These are phyloP conservation scores for Calcarisporium arbuscula DNA, from an alignment of 2,329 filamentous ascomycete species.

Conservation along the genomic window DNA sequence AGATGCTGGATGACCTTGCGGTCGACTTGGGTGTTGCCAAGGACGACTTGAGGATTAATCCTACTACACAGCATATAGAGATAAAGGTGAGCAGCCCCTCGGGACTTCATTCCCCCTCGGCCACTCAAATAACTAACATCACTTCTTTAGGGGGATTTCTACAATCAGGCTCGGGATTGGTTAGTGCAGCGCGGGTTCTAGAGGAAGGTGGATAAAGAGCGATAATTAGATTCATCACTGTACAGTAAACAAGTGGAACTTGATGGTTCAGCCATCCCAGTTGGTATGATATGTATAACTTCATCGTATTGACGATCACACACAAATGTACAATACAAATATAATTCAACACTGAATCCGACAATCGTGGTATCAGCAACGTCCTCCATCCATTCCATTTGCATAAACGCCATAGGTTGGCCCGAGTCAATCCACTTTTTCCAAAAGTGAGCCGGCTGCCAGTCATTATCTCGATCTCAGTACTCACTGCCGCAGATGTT, in stretches of 20 bases:
- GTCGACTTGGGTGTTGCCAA: slow-evolving; percentile 49
- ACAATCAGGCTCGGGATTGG: slow-evolving; percentile 23
- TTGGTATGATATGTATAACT: slow-evolving; percentile 7
- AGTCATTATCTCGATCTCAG: too few relatives aligned
- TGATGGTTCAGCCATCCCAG: neutral
- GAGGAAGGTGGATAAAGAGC: too few relatives aligned
- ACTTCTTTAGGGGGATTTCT: slow-evolving; percentile 24
- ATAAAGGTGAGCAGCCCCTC: slow-evolving; percentile 57
- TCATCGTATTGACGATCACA: slow-evolving; percentile 6
- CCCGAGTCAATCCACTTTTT: too few relatives aligned
- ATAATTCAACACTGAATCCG: slow-evolving; percentile 8
- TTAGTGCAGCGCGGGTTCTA: slow-evolving; percentile 29
- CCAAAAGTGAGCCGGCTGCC: too few relatives aligned
- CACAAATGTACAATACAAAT: slow-evolving; percentile 11
- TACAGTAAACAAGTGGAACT: neutral
- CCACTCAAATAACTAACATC: neutral
- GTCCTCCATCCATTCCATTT: too few relatives aligned
- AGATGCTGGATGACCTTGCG: slow-evolving; percentile 58
- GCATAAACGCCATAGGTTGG: slow-evolving; percentile 17
- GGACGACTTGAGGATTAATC: slow-evolving; percentile 47
- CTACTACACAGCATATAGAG: slow-evolving; percentile 65
- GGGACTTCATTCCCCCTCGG: too few relatives aligned
- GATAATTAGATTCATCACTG: neutral
- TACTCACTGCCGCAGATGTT: too few relatives aligned
- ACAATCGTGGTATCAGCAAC: slow-evolving; percentile 18